Base-by-base conservation (phyloP, 2,329 filamentous ascomycete species). In the Lithohypha guttulata region DNA sequence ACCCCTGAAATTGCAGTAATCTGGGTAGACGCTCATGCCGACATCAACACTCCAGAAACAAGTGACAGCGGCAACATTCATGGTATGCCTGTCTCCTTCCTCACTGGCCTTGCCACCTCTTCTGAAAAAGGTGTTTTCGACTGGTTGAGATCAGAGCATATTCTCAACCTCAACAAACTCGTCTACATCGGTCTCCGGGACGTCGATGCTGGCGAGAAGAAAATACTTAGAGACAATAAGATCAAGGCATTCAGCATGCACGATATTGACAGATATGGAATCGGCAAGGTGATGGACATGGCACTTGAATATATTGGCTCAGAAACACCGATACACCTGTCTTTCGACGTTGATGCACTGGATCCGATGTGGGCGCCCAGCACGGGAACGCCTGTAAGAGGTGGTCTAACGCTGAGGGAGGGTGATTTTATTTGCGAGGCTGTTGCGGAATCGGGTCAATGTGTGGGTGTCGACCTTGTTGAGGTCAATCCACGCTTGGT, bases 231-330 rank as follows among this genome's bases (percentile, higher is more conserved):
- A 42, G 84, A 96, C 50, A 70, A 96, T 55, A 80, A 81, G 28
- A 91, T 98, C 68, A 89, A 84, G 69, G 89, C 89, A 3, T 98
- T 96, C 57, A 89, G 81, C 65, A 98, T 98, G 91, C 91, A 94
- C 59, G 91, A 98, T 58, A 82, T 98, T 60, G 91, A 98, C 48
- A 86, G 84, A 39, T 73, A 96, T 57, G 91, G 91, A 32, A 98
- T 98, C 54, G 91, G 91, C 40, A 81, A 81, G 49, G 85, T 98
- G 48, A 86, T 98, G 66, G 91, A 96, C 56, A 93, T 95, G 89
- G 89, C 89, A n/a, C 72, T 98, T 38, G 89, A 81, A 21, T 87
- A 95, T 68, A 93, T 96, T 50, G 91, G 91, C 52, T 76, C 70
- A 55, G 91, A 96, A 59, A 95, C 87, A 0, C 91, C 91, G 28